phyloP scores from a whole-genome alignment of 192 early-diverging fungal species.

The Podila epigama region DNA sequence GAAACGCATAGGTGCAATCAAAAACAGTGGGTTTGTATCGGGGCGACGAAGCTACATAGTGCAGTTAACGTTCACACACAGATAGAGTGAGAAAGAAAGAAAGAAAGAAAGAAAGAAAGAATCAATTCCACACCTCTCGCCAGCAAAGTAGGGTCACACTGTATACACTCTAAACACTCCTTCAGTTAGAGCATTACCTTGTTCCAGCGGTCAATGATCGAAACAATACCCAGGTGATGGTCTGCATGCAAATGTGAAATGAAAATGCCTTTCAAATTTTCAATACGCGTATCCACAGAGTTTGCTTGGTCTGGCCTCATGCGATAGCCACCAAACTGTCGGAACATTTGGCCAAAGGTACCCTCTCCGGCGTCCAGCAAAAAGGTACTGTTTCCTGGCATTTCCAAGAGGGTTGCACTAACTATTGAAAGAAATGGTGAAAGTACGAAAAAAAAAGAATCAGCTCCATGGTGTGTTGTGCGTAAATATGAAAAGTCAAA shows the following conservation, averaged over 20 bases:
- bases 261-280: slow-evolving; percentile 74
- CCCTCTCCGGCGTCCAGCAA: slow-evolving; percentile 93
- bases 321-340: slow-evolving; percentile 60
- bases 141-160: not conserved
- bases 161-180: no score
- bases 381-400: slow-evolving; percentile 67
- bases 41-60: slow-evolving; percentile 5
- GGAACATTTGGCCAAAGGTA: slow-evolving; percentile 82
- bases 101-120: not conserved
- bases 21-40: slow-evolving; percentile 30
- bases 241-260: slow-evolving; percentile 98
- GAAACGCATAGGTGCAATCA: slow-evolving; percentile 69
- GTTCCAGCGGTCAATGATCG: slow-evolving; percentile 76
- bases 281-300: slow-evolving; percentile 62
- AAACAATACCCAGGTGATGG: slow-evolving; percentile 89
- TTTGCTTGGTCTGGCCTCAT: slow-evolving; percentile 30
- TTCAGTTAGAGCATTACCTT: slow-evolving; percentile 50
- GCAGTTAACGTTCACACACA: not conserved
- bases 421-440: slow-evolving; percentile 60
- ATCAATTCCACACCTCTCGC: no score
- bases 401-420: slow-evolving; percentile 78
- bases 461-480: no score
- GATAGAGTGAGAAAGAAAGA: not conserved
- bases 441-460: not conserved
- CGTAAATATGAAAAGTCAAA: no score